A percentile compares a stretch with the other conserved stretches of the same genome.
These are phyloP conservation scores for Irpex sp. DNA, from an alignment of 1,284 basidiomycete genomes.

Conservation along the genomic window DNA sequence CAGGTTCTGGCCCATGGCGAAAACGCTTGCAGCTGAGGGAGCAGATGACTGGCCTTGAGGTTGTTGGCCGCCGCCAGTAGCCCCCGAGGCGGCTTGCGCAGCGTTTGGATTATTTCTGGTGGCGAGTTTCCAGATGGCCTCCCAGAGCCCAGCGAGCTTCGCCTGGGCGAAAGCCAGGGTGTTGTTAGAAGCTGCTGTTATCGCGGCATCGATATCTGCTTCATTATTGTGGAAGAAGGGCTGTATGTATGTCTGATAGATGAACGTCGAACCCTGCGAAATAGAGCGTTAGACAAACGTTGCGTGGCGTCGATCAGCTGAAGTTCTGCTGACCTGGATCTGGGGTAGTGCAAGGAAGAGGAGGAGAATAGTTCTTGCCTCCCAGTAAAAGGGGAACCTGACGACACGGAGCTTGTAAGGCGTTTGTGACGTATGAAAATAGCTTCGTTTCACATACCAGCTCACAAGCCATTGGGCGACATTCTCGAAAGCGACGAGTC, in stretches of 20 bases:
- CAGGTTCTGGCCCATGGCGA: conserved; percentile 8
- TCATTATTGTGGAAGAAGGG: conserved; percentile 70
- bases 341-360: conserved; percentile 74
- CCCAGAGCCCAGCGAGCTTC: conserved; percentile 43
- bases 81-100: background rate
- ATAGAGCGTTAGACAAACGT: background rate
- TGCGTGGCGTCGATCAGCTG: background rate
- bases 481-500: conserved; percentile 67
- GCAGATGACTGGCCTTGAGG: conserved; percentile 1
- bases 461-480: conserved; percentile 64
- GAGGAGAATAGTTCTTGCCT: conserved; percentile 66
- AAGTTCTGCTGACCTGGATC: conserved; percentile 50
- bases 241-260: conserved; percentile 63
- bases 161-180: conserved; percentile 47
- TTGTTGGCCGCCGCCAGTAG: background rate
- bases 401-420: background rate
- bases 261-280: conserved; percentile 65
- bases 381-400: conserved; percentile 82
- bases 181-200: conserved; percentile 51
- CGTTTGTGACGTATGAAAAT: conserved; percentile 1
- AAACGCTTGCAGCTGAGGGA: conserved; percentile 1
- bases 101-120: conserved; percentile 34
- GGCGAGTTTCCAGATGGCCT: conserved; percentile 39
- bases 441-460: conserved; percentile 43
- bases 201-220: conserved; percentile 60